Conservation (phyloP, 2,329 filamentous ascomycete genomes). For the Lecanicillium sp. region DNA sequence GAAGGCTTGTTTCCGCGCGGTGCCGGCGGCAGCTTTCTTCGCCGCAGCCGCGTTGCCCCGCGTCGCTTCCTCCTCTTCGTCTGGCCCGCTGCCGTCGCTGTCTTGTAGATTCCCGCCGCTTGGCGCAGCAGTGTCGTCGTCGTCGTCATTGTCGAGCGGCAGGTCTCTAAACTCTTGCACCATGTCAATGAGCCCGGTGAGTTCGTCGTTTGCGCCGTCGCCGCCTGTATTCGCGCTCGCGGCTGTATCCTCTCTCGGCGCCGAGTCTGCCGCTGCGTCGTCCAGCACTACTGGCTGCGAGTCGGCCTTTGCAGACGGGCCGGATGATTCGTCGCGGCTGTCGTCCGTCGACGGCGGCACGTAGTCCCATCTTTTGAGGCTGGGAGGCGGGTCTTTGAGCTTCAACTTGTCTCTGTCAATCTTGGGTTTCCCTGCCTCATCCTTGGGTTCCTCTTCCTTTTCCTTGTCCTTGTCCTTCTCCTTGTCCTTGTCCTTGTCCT, state of each 20-base stretch:
- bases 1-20: conserved; percentile 23
- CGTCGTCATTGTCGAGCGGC: conserved; percentile 46
- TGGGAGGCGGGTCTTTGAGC: conserved; percentile 40
- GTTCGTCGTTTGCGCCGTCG: conserved; percentile 39
- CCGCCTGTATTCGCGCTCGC: not conserved
- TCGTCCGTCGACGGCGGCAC: conserved; percentile 32
- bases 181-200: conserved; percentile 60
- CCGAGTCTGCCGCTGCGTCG: conserved; percentile 9
- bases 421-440: not conserved
- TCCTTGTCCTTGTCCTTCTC: not conserved
- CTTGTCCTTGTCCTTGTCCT: conserved; percentile 29
- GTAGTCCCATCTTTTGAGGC: conserved; percentile 33
- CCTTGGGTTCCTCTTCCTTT: not conserved
- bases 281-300: conserved; percentile 24
- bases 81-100: conserved; percentile 17
- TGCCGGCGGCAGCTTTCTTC: conserved; percentile 16
- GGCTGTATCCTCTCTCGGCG: not conserved
- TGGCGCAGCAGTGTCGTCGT: conserved; percentile 30
- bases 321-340: conserved; percentile 27
- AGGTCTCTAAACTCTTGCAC: conserved; percentile 55
- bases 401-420: conserved; percentile 18
- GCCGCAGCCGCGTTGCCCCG: not conserved
- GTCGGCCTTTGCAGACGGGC: conserved; percentile 17
- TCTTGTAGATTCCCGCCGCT: not conserved
- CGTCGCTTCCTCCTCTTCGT: conserved; percentile 7